Base-by-base conservation (phyloP, 2,329 filamentous ascomycete genomes). In the Trichoderma sp. region DNA sequence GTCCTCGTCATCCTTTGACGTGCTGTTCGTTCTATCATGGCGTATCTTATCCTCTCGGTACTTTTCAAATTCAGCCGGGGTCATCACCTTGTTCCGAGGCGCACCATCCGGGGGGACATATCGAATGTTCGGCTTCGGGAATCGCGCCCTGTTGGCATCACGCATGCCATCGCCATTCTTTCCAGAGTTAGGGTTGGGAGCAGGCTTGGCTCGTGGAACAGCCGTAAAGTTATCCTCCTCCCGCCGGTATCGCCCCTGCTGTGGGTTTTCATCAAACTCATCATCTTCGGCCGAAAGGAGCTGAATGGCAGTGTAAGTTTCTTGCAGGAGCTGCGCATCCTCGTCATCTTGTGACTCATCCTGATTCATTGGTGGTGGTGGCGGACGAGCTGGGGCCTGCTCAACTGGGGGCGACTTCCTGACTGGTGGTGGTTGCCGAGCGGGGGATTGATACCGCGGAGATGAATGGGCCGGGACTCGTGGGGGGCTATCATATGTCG, bases 61-160 rank as follows among this genome's bases (percentile, higher is more conserved):
- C 71, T 86, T 86, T 76, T 97, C 93, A 72, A 96, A 97, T 76
- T 97, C 89, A 12, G 90, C 92, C 1, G 91, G 91, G 2, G 93
- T 97, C 92, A 97, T 97, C 70, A 95, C 90, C 78, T 95, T 95
- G 76, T 87, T 90, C 22, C 83, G 82, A 9, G 84, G 78, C 2
- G 81, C 77, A 64, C 76, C 74, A 57, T 75, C 77, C 61, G 73
- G 74, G 22, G 71, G 42, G 2, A 19, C 70, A 59, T 76, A 77
- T 68, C 80, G 80, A 42, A 80, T 76, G 13, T 76, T 75, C 27
- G 78, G 71, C 52, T 78, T 78, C 12, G 77, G 76, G 8, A 79
- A 78, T 4, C 79, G 80, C 2, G 78, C 73, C 9, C 80, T 71
- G 39, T 79, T 83, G 27, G 79, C 83, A 68, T 86, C 84, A 67